Conservation (phyloP, 768 basidiomycete species). For the Termitomyces sp. region DNA sequence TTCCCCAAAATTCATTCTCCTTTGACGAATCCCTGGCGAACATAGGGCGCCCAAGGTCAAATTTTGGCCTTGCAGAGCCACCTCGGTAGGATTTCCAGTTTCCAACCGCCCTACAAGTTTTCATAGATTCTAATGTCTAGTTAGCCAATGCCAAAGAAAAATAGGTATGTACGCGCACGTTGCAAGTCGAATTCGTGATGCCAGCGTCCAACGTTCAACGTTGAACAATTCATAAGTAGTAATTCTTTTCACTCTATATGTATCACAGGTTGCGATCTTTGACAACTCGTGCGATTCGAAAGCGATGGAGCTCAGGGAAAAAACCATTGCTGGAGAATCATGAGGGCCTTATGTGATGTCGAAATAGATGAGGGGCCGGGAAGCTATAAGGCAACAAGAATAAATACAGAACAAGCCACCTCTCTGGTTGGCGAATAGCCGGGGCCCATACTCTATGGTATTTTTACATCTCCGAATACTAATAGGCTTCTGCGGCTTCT, state of each 20-base stretch:
- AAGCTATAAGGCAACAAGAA: neutral
- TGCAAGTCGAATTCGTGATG: slow-evolving; percentile 5
- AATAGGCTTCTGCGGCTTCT: too few relatives aligned
- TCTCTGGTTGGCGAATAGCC: too few relatives aligned
- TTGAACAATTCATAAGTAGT: too few relatives aligned
- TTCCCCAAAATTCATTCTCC: too few relatives aligned
- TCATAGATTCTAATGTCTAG: slow-evolving; percentile 23
- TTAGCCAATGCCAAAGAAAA: neutral
- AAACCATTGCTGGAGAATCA: neutral
- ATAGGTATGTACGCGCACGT: neutral
- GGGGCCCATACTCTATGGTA: too few relatives aligned
- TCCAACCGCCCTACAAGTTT: slow-evolving; percentile 36
- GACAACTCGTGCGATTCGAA: too few relatives aligned
- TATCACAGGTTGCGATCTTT: too few relatives aligned
- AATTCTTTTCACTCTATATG: too few relatives aligned
- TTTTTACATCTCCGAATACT: too few relatives aligned
- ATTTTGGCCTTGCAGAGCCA: slow-evolving; percentile 22
- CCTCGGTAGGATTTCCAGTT: slow-evolving; percentile 48
- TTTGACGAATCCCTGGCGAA: slow-evolving; percentile 19
- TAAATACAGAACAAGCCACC: too few relatives aligned
- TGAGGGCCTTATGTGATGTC: neutral
- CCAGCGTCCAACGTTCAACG: too few relatives aligned
- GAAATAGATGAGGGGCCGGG: neutral
- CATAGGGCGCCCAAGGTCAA: slow-evolving; percentile 32
- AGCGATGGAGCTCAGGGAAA: neutral